phyloP scores from a whole-genome alignment of 108 stramenopile genomes.

The Skeletonema tropicum region DNA sequence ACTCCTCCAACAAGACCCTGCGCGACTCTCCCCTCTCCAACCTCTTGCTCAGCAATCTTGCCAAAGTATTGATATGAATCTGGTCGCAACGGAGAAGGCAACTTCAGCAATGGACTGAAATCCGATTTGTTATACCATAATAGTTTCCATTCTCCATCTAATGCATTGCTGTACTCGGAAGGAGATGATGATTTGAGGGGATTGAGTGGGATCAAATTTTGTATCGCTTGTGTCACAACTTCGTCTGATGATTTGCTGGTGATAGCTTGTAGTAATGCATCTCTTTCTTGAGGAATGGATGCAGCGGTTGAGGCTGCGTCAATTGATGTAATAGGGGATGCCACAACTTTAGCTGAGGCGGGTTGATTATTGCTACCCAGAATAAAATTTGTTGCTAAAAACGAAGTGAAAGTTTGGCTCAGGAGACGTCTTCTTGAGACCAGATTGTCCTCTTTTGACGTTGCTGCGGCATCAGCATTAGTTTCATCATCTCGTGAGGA shows the following conservation, averaged over 20 bases:
- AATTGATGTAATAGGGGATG: background rate
- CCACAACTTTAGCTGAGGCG: background rate
- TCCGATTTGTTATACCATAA: constrained; percentile 69
- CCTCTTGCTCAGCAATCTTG: constrained; percentile 48
- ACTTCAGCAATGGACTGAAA: constrained; percentile 68
- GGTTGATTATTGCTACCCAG: background rate
- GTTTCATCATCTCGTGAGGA: background rate
- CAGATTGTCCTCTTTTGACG: background rate
- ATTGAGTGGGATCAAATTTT: constrained; percentile 29
- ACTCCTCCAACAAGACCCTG: constrained; percentile 61
- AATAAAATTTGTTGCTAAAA: background rate
- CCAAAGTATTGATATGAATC: constrained; percentile 75
- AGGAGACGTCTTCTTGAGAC: background rate
- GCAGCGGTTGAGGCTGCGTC: background rate
- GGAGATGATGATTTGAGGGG: constrained; percentile 14
- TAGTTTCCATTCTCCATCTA: constrained; percentile 75
- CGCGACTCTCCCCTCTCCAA: constrained; percentile 68
- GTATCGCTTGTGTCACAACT: constrained; percentile 29
- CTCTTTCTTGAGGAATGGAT: constrained; percentile 25
- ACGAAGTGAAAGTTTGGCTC: background rate
- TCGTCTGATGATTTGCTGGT: constrained; percentile 38
- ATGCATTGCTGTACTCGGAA: constrained; percentile 17
- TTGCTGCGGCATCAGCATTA: background rate
- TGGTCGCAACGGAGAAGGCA: constrained; percentile 62
- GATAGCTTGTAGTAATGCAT: constrained; percentile 37